These are phyloP conservation scores for Salix koriyanagi DNA, from an alignment of 345 rosid species.

Conservation along the genomic window DNA sequence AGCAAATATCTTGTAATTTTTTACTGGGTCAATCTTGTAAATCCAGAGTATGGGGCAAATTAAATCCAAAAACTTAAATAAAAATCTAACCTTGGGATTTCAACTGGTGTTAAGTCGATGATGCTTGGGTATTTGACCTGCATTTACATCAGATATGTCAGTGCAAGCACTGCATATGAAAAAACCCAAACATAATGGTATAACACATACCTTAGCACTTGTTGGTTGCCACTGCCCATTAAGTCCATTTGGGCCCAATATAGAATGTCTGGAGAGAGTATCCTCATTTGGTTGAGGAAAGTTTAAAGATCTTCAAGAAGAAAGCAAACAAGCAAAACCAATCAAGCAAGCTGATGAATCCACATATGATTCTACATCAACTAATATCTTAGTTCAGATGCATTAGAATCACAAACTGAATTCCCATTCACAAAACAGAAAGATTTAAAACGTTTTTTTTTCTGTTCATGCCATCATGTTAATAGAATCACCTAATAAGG, in stretches of 20 bases:
- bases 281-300: slow-evolving; percentile 63
- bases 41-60: not conserved
- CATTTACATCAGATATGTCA: slow-evolving; percentile 20
- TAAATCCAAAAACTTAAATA: slow-evolving; percentile 3
- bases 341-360: not conserved
- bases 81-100: slow-evolving; percentile 68
- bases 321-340: slow-evolving; percentile 10
- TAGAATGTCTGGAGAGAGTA: slow-evolving; percentile 83
- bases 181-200: slow-evolving; percentile 5
- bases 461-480: not conserved
- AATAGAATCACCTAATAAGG: not conserved
- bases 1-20: slow-evolving; percentile 2
- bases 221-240: slow-evolving; percentile 84
- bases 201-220: slow-evolving; percentile 46
- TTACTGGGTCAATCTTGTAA: not conserved
- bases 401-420: not conserved
- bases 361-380: not conserved
- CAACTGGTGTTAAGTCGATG: slow-evolving; percentile 72
- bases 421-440: not conserved
- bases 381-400: slow-evolving; percentile 1
- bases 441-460: not conserved
- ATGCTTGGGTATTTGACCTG: slow-evolving; percentile 82
- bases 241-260: slow-evolving; percentile 86
- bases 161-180: slow-evolving; percentile 9
- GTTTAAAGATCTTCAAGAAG: slow-evolving; percentile 57